These are phyloP conservation scores for Citrullus mucosospermus DNA, from an alignment of 306 rosid species.

Conservation along the genomic window DNA sequence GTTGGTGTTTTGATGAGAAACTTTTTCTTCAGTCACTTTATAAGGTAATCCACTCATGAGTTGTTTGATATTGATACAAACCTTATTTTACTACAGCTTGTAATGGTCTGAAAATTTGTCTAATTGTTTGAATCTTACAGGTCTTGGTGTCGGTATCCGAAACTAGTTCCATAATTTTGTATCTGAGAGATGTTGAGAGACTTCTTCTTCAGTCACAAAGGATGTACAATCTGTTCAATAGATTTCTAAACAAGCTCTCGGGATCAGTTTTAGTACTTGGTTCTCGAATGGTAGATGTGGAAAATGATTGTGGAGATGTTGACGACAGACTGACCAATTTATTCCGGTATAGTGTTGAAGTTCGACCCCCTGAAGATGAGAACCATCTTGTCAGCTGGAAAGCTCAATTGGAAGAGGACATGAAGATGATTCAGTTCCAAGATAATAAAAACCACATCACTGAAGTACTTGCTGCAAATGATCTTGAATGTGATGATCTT, in stretches of 20 bases:
- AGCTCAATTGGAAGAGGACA: slow-evolving; percentile 57
- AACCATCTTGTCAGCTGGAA: slow-evolving; percentile 46
- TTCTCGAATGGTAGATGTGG: slow-evolving; percentile 41
- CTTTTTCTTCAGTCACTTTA: slow-evolving; percentile 71
- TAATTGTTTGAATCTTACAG: slow-evolving; percentile 20
- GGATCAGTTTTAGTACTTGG: slow-evolving; percentile 78
- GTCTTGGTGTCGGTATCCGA: slow-evolving; percentile 64
- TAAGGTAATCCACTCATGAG: slow-evolving; percentile 44
- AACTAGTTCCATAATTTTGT: slow-evolving; percentile 60
- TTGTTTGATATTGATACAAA: background rate
- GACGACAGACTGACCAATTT: slow-evolving; percentile 40
- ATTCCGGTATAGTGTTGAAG: slow-evolving; percentile 56
- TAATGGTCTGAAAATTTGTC: background rate
- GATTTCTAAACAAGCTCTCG: slow-evolving; percentile 57
- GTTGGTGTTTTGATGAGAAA: slow-evolving; percentile 79
- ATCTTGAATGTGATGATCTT: slow-evolving; percentile 73
- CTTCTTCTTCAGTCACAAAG: slow-evolving; percentile 53
- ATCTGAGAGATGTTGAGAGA: slow-evolving; percentile 68
- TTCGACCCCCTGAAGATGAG: slow-evolving; percentile 68
- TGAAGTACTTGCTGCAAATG: slow-evolving; percentile 72
- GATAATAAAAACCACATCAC: slow-evolving; percentile 88
- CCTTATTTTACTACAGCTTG: background rate
- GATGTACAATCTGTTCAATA: slow-evolving; percentile 48
- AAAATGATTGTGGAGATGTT: slow-evolving; percentile 29
- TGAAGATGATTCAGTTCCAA: slow-evolving; percentile 49